These are phyloP conservation scores for Cornus suecica DNA, from an alignment of 148 eudicot species.

Conservation along the genomic window DNA sequence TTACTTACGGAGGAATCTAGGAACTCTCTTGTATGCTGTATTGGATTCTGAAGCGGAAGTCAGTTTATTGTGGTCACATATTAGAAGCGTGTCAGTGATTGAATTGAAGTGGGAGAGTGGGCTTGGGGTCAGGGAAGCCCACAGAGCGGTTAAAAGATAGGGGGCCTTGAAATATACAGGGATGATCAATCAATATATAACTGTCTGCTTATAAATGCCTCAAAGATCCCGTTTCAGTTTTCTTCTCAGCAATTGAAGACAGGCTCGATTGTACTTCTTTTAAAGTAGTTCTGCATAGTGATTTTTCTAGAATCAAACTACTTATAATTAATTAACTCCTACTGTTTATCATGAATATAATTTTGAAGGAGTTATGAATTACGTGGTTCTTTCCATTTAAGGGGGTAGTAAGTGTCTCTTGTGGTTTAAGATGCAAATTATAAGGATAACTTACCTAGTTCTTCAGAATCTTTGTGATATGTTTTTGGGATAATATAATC, in stretches of 20 bases:
- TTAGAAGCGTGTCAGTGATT: no score
- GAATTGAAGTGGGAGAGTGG: no score
- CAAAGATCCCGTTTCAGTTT: not conserved
- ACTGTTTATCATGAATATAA: not conserved
- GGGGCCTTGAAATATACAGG: no score
- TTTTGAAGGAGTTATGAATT: not conserved
- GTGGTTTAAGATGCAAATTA: not conserved
- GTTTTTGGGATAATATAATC: not conserved
- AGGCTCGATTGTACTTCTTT: not conserved
- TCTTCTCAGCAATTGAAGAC: not conserved
- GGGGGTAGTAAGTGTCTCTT: not conserved
- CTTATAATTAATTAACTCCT: not conserved
- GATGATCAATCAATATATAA: no score
- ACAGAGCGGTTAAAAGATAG: no score
- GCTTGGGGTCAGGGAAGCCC: no score
- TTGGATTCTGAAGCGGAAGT: no score
- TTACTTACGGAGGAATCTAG: no score
- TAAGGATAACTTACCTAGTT: not conserved
- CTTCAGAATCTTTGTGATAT: constrained; percentile 1
- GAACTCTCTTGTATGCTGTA: not conserved
- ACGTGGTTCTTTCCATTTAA: not conserved
- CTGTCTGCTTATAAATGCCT: no score
- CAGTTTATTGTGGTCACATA: no score
- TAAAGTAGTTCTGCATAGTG: not conserved
- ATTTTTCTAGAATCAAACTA: not conserved